Conservation (phyloP, 2,329 filamentous ascomycete genomes). For the Scedosporium dehoogii region DNA sequence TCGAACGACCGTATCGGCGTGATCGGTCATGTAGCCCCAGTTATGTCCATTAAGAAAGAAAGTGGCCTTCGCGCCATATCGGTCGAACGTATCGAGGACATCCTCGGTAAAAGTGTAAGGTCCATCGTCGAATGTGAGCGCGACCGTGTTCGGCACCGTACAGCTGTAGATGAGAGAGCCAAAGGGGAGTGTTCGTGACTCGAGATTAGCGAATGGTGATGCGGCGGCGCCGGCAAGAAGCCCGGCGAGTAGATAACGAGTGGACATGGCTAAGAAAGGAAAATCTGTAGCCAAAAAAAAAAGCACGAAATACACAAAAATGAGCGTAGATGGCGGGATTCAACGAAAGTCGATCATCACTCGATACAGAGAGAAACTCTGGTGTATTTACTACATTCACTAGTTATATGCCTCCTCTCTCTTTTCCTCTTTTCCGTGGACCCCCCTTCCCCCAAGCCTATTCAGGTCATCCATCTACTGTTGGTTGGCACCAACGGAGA, state of each 20-base stretch:
- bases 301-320: background rate
- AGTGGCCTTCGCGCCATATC: conserved; percentile 23
- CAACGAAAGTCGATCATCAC: background rate
- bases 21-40: conserved; percentile 17
- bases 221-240: background rate
- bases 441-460: background rate
- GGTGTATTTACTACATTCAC: too few species aligned
- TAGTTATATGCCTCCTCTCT: too few species aligned
- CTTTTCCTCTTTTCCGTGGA: too few species aligned
- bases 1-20: conserved; percentile 22
- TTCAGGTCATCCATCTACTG: background rate
- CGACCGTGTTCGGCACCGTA: conserved; percentile 24
- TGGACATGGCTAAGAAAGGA: background rate
- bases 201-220: background rate
- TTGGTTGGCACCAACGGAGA: background rate
- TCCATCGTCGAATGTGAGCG: conserved; percentile 38
- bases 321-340: background rate
- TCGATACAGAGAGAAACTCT: too few species aligned
- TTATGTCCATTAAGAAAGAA: conserved; percentile 27
- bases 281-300: background rate
- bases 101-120: conserved; percentile 30
- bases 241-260: background rate
- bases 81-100: conserved; percentile 27
- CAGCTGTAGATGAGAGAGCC: conserved; percentile 12
- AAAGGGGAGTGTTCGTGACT: background rate